Base-by-base conservation (phyloP, 2,329 filamentous ascomycete genomes). In the Cephalotrichum gorgonifer region DNA sequence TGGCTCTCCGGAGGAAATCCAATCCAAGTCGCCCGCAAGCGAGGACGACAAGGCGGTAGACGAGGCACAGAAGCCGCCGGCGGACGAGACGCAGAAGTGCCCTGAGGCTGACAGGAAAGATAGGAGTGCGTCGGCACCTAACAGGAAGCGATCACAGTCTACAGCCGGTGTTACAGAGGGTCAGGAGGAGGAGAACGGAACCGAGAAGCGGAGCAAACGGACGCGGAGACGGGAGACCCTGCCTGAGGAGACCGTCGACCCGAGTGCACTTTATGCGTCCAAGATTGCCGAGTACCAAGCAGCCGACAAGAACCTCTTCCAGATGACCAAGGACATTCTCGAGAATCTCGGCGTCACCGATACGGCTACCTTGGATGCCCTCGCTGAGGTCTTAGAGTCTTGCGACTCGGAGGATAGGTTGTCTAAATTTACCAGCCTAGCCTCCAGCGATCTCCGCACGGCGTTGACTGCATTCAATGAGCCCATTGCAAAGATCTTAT, bases 131-230 rank as follows among this genome's bases (percentile, higher is more conserved):
- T 69, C 72, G 2, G 54, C 67, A 6, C 61, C 68, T 12, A 73
- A 71, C 1, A 70, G 79, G 46, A 83, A 83, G 58, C 70, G 80
- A 45, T 83, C 80, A 2, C 79, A 83, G 52, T 84, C 80, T 11
- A 64, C 66, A 27, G 80, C 80, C 4, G 79, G 79, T 3, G 62
- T 84, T 15, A 69, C 69, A 1, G 79, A 83, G 6, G 68, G 63
- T 0, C 68, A 59, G 1, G 78, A 81, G 7, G 79, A 83, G 47
- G 79, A 83, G 30, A 72, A 69, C 23, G 68, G 66, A 2, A 71
- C 76, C 11, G 75, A 77, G 48, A 84, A 83, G 57, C 70, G 81
- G 50, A 84, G 80, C 61, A 86, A 85, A 58, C 70, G 82, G 45
- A 80, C 80, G 27, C 73, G 81, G 43, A 74, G 79, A 17, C 71